phyloP scores from a whole-genome alignment of 2,329 filamentous ascomycete species.

The Phyllosticta paracitricarpa region DNA sequence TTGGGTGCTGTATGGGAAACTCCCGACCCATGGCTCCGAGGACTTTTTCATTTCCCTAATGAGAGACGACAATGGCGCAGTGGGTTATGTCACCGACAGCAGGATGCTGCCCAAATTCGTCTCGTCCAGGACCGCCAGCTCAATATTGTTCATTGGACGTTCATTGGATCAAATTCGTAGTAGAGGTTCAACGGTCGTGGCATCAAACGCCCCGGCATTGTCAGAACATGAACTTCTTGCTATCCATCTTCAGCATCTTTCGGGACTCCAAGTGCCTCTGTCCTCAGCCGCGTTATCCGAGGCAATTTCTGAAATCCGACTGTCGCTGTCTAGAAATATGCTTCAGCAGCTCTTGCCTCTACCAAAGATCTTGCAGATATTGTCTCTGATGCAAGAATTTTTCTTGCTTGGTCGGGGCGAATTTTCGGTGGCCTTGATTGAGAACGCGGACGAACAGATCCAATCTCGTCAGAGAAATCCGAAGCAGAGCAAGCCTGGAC shows the following conservation, averaged over 20 bases:
- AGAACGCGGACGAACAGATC: constrained; percentile 73
- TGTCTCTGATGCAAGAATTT: constrained; percentile 73
- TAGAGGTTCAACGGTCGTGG: constrained; percentile 12
- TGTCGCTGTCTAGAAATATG: constrained; percentile 73
- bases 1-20: constrained; percentile 81
- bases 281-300: constrained; percentile 59
- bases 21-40: constrained; percentile 65
- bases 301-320: constrained; percentile 64
- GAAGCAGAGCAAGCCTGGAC: constrained; percentile 32
- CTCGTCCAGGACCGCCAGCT: constrained; percentile 60
- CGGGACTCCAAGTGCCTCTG: constrained; percentile 63
- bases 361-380: constrained; percentile 62
- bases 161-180: constrained; percentile 72
- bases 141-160: constrained; percentile 83
- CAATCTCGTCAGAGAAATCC: constrained; percentile 54
- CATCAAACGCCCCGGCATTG: constrained; percentile 16
- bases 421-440: constrained; percentile 78
- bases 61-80: constrained; percentile 26
- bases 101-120: constrained; percentile 71
- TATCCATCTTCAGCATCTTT: constrained; percentile 59
- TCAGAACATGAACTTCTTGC: constrained; percentile 52
- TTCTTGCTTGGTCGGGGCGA: constrained; percentile 82
- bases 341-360: constrained; percentile 74
- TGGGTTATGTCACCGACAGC: constrained; percentile 40
- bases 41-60: constrained; percentile 67